Evolutionary conservation across 305 asterid genomes (phyloP), one percentile per base, ranked within the genome.

Genomic region (Fraxinus baroniana): DNA sequence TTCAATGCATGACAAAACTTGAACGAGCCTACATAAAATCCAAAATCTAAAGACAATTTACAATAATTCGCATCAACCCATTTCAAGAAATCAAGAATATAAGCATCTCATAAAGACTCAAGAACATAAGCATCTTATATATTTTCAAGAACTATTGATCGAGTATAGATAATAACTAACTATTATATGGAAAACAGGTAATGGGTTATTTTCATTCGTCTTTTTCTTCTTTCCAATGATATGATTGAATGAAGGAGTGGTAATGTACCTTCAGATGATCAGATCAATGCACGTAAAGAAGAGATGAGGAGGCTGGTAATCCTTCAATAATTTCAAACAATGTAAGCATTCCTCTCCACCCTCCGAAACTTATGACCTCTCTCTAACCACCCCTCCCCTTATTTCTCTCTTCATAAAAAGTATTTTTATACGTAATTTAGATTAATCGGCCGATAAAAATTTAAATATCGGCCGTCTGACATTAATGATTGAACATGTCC

Each of bases 271-370:
- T 88, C 91, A 84, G 33, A 30, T 30, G 87, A 92, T 88, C 91
- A 84, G 33, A 30, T 30, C 88, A 92, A 89, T 86, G 87, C 89
- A 91, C 82, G 91, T 78, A 87, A 84, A 84, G 91, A 85, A 84
- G 86, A 88, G 92, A 83, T 83, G 78, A 17, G 77, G 77, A 86
- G 88, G 93, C 92, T 87, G 93, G 91, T 83, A 81, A 87, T 72
- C 91, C 88, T 78, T 92, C 85, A 94, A 88, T 87, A 85, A 79
- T 85, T 87, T 88, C 86, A 87, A 90, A 85, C 88, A 90, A 92
- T 88, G 26, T 33, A 32, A 72, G 77, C 77, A 35, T 72, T 72
- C 46, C 28, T 72, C 77, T 72, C 49, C 77, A 72, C 28, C 26
- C 77, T 72, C 26, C 77, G 77, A 72, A 72, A 72, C 49, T 72